A percentile compares a stretch with the other conserved stretches of the same genome.
These are phyloP conservation scores for Cyclotella baltica DNA, from an alignment of 108 stramenopile species.

Conservation along the genomic window DNA sequence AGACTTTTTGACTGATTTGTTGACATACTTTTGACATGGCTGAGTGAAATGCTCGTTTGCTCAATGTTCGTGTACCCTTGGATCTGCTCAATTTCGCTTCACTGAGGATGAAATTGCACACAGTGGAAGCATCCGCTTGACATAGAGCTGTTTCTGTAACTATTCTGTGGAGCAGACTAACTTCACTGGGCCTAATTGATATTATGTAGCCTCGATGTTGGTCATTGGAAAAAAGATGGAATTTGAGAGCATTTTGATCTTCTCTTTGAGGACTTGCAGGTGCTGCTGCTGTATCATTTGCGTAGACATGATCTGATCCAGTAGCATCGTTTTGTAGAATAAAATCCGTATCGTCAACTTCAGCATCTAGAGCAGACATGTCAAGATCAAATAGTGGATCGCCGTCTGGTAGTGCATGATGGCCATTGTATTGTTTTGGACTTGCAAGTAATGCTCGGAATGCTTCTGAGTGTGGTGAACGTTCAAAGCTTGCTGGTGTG, in stretches of 20 bases:
- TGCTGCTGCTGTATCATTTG: slow-evolving; percentile 14
- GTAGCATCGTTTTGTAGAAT: slow-evolving; percentile 49
- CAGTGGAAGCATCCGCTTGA: slow-evolving; percentile 63
- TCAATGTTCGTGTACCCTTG: slow-evolving; percentile 46
- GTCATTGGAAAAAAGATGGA: slow-evolving; percentile 73
- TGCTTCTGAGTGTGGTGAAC: slow-evolving; percentile 26
- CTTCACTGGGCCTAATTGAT: slow-evolving; percentile 78
- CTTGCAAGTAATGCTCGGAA: slow-evolving; percentile 41
- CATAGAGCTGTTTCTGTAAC: slow-evolving; percentile 81
- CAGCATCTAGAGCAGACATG: slow-evolving; percentile 40
- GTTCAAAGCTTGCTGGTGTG: slow-evolving; percentile 18
- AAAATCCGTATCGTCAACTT: slow-evolving; percentile 46
- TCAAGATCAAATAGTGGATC: slow-evolving; percentile 43
- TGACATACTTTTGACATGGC: slow-evolving; percentile 67
- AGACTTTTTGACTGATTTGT: slow-evolving; percentile 17
- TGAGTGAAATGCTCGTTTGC: slow-evolving; percentile 81
- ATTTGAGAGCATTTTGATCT: slow-evolving; percentile 64
- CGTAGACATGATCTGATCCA: slow-evolving; percentile 26
- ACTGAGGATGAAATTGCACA: slow-evolving; percentile 74
- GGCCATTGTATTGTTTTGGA: slow-evolving; percentile 34
- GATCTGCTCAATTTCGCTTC: slow-evolving; percentile 57
- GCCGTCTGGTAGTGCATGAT: slow-evolving; percentile 35
- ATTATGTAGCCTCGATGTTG: slow-evolving; percentile 77
- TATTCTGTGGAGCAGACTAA: slow-evolving; percentile 71
- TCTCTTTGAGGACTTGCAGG: slow-evolving; percentile 7